These are phyloP conservation scores for Spergularia marina DNA, from an alignment of 148 eudicot species.

Conservation along the genomic window DNA sequence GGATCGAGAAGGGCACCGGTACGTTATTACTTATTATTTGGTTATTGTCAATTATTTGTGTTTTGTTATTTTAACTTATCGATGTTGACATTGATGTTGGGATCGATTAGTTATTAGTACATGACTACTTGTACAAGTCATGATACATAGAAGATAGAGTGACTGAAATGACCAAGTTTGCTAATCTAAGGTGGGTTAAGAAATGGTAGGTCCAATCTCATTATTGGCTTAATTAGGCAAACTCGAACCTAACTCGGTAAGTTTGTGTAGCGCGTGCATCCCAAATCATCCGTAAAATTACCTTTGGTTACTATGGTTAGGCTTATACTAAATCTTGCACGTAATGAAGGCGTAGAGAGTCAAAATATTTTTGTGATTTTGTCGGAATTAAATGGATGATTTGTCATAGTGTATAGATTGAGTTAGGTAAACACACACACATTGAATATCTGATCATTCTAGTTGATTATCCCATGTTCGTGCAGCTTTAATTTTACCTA, in stretches of 20 bases:
- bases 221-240: too few relatives aligned
- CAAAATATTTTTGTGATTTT: too few relatives aligned
- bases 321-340: not conserved
- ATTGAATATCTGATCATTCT: not conserved
- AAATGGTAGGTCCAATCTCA: not conserved
- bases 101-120: not conserved
- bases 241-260: too few relatives aligned
- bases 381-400: too few relatives aligned
- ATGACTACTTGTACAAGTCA: not conserved
- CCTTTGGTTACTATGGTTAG: not conserved
- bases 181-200: not conserved
- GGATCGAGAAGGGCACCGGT: constrained; percentile 81
- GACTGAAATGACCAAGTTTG: not conserved
- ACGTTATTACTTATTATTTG: not conserved
- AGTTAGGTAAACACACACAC: not conserved
- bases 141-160: not conserved
- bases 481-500: not conserved
- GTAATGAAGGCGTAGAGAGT: not conserved
- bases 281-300: too few relatives aligned
- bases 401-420: too few relatives aligned
- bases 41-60: not conserved
- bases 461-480: not conserved
- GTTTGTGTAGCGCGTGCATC: too few relatives aligned
- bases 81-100: not conserved
- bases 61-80: not conserved